Evolutionary conservation across 768 basidiomycete species (phyloP), one percentile per base, ranked within the genome.

Genomic region (Paxillus rubicundulus): DNA sequence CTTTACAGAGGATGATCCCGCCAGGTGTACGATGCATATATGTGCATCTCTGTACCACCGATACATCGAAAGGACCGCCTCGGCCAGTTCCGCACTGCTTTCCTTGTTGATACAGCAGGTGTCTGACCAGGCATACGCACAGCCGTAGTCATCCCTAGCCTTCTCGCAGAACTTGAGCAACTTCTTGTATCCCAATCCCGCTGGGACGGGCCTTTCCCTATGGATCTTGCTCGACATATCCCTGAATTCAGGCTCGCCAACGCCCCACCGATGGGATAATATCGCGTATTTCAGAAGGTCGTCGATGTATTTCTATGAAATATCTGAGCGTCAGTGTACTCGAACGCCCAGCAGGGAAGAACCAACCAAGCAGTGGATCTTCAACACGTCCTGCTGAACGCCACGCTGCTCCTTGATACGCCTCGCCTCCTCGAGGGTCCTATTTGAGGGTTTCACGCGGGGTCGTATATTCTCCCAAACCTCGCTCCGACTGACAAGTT

Each of bases 71-170:
- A 61, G 37, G 53, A 63, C 56, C 32, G 61, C 64, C 17, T 66
- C 64, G 40, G 65, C 66, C 24, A 70, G 51, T 9, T 69, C 69
- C 1, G 64, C 16, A 33, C 59, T 53, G 14, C 39, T 63, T 43
- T 66, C 64, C 51, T 58, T 65, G 52, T 66, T 64, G 43, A 66
- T 65, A 44, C 64, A 65, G 45, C 63, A 65, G 7, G 56, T 65
- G 30, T 65, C 63, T 47, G 63, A 37, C 65, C 63, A 71, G 46
- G 55, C 68, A 37, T 66, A 59, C 54, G 65, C 53, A 40, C 64
- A 58, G 12, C 59, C 58, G 12, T 62, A 66, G 27, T 64, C 64
- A 13, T 27, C 13, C 18, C 59, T 18, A 21, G 66, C 66, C 34
- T 61, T 68, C 13, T 68, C 60, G 21, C 65, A 66, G 32, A 66